Conservation (phyloP, 805 yeast genomes). For the Metschnikowia similis region DNA sequence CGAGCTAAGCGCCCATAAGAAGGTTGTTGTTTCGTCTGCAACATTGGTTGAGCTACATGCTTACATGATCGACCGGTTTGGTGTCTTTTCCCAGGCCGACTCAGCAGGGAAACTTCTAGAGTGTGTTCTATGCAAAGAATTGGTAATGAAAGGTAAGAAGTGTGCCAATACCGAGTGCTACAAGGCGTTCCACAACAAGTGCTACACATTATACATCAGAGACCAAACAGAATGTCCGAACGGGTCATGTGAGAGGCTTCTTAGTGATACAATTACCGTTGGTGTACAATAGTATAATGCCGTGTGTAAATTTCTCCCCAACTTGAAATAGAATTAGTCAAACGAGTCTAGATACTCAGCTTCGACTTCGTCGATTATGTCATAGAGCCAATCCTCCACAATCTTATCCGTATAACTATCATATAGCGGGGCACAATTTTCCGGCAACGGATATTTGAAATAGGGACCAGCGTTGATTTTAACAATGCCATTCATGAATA, state of each 20-base stretch:
- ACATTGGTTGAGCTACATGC: conserved; percentile 45
- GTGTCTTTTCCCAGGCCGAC: conserved; percentile 18
- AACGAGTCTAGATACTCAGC: conserved; percentile 49
- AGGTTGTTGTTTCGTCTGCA: conserved; percentile 37
- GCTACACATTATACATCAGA: conserved; percentile 39
- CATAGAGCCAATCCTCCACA: conserved; percentile 80
- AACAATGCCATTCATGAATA: conserved; percentile 74
- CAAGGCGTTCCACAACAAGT: conserved; percentile 44
- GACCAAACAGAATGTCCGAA: conserved; percentile 21
- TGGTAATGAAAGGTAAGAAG: conserved; percentile 49
- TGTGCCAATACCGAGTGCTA: conserved; percentile 25
- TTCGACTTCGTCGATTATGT: conserved; percentile 79
- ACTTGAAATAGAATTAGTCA: conserved; percentile 19
- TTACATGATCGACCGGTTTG: conserved; percentile 43
- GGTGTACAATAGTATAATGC: conserved; percentile 2
- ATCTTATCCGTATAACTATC: conserved; percentile 64
- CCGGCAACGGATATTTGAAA: conserved; percentile 38
- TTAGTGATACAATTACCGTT: conserved; percentile 1
- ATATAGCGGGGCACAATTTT: conserved; percentile 46
- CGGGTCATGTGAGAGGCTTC: conserved; percentile 4
- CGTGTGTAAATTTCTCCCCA: not conserved
- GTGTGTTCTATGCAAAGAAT: conserved; percentile 50
- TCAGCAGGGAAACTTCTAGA: conserved; percentile 34
- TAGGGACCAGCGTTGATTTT: conserved; percentile 65
- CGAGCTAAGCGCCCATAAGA: conserved; percentile 25